These are phyloP conservation scores for Anacardium occidentale DNA, from an alignment of 345 rosid genomes.

Conservation along the genomic window DNA sequence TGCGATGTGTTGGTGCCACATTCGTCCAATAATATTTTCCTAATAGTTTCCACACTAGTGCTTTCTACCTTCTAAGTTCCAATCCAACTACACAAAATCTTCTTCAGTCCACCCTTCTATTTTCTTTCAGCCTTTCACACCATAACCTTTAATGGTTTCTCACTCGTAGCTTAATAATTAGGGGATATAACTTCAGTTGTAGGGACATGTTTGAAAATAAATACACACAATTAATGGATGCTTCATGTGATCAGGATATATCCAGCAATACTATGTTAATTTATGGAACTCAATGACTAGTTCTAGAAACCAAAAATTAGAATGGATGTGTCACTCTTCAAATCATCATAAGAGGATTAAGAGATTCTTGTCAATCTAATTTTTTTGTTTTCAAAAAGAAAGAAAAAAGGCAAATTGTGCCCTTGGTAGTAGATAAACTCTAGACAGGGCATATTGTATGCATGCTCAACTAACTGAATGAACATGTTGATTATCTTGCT, in stretches of 20 bases:
- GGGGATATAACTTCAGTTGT: not conserved
- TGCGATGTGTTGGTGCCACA: constrained; percentile 35
- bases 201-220: not conserved
- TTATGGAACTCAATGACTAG: not conserved
- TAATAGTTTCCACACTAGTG: not conserved
- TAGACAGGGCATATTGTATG: not conserved
- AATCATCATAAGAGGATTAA: not conserved
- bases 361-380: not conserved
- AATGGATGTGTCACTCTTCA: not conserved
- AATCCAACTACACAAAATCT: not conserved
- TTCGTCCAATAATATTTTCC: not conserved
- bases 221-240: not conserved
- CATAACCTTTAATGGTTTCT: not conserved
- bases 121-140: not conserved
- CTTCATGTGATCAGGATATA: not conserved
- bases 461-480: not conserved
- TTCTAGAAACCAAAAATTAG: too few relatives aligned
- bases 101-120: not conserved
- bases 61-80: not conserved
- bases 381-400: not conserved
- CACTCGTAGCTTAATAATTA: not conserved
- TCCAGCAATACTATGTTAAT: too few relatives aligned
- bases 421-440: not conserved
- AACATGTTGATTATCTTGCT: constrained; percentile 4
- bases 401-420: not conserved